Conservation (phyloP, 345 rosid species). For the Eucalyptus grandis region DNA sequence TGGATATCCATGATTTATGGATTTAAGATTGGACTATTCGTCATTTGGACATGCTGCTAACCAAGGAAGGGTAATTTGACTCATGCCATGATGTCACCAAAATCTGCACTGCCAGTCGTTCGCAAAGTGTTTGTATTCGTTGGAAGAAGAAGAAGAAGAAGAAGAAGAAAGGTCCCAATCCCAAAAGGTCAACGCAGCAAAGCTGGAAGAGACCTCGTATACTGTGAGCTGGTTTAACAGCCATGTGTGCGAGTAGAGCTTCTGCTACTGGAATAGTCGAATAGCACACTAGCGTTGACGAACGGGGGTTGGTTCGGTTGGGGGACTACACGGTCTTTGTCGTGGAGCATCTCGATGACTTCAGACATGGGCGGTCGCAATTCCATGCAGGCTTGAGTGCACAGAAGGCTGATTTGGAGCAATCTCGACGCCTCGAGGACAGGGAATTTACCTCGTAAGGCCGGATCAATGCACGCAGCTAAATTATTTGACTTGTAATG, state of each 20-base stretch:
- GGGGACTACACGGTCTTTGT: constrained; percentile 15
- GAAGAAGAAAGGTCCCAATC: too few relatives aligned
- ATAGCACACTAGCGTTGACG: constrained; percentile 45
- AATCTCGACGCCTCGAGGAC: constrained; percentile 29
- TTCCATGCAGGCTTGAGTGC: constrained; percentile 56
- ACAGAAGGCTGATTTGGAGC: constrained; percentile 56
- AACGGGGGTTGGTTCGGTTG: constrained; percentile 77
- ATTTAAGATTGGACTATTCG: too few relatives aligned
- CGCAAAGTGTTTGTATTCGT: too few relatives aligned
- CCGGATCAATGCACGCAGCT: constrained; percentile 17
- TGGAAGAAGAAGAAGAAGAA: too few relatives aligned
- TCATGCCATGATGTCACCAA: neutral
- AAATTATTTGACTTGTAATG: constrained; percentile 29
- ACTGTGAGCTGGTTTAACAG: neutral
- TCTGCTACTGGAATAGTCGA: constrained; percentile 2
- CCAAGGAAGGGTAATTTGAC: too few relatives aligned
- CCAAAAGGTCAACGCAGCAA: too few relatives aligned
- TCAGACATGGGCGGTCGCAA: constrained; percentile 51
- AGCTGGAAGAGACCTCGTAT: neutral
- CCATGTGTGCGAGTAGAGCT: neutral
- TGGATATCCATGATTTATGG: too few relatives aligned
- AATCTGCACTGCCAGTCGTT: neutral
- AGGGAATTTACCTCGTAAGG: constrained; percentile 9
- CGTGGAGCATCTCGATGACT: constrained; percentile 37
- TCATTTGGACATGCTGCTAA: too few relatives aligned